phyloP scores from a whole-genome alignment of 176 grass and related monocot genomes.

The Bonia amplexicaulis region DNA sequence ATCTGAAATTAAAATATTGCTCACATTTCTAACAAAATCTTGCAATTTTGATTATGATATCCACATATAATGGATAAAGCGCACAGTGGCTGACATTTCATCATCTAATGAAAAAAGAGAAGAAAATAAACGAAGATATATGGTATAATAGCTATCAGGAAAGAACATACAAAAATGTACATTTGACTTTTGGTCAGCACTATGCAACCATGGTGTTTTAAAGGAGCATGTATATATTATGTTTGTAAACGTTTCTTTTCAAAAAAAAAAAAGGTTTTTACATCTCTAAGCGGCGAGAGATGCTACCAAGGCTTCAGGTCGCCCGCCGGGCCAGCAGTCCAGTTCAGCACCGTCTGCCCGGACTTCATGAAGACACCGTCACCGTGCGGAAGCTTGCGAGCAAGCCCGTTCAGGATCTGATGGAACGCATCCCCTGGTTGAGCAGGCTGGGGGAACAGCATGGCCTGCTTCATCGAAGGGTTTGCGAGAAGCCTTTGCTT shows the following conservation, averaged over 20 bases:
- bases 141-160: constrained; percentile 33
- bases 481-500: constrained; percentile 87
- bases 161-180: constrained; percentile 65
- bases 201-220: constrained; percentile 31
- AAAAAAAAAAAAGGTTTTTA: constrained; percentile 18
- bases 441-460: constrained; percentile 82
- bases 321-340: constrained; percentile 65
- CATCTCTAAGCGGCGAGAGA: constrained; percentile 6
- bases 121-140: constrained; percentile 24
- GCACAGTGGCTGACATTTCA: constrained; percentile 23
- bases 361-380: constrained; percentile 66
- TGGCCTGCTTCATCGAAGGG: constrained; percentile 89
- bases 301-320: constrained; percentile 85
- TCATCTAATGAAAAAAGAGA: constrained; percentile 12
- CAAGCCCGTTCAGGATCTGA: constrained; percentile 81
- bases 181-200: constrained; percentile 59
- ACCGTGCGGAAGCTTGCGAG: constrained; percentile 76
- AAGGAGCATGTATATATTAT: constrained; percentile 36
- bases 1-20: no score
- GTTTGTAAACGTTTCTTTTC: background rate
- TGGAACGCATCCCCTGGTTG: constrained; percentile 83
- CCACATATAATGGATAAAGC: constrained; percentile 26
- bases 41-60: constrained; percentile 32
- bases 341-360: constrained; percentile 68
- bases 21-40: no score